phyloP scores from a whole-genome alignment of 495 filamentous ascomycete genomes.

The Podospora sp. region DNA sequence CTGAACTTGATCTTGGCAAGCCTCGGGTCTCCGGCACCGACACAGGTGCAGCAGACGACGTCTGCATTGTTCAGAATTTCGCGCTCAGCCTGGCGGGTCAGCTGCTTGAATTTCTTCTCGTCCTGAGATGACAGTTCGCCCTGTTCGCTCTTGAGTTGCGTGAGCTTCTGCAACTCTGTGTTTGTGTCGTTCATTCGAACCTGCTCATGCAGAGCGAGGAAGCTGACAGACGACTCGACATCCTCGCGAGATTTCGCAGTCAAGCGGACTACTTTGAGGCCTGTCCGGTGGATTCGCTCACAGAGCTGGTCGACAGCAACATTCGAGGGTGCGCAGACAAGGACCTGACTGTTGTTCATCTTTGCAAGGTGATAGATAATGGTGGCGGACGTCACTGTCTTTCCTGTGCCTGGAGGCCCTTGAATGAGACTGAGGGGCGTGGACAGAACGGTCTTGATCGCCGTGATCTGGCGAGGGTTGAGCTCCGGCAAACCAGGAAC shows the following conservation, averaged over 20 bases:
- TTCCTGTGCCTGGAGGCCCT: conserved; percentile 94
- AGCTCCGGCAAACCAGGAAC: conserved; percentile 94
- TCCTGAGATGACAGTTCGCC: conserved; percentile 95
- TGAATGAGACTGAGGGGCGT: conserved; percentile 95
- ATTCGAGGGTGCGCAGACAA: conserved; percentile 98
- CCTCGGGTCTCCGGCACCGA: conserved; percentile 94
- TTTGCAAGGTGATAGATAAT: conserved; percentile 98
- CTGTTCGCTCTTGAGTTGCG: conserved; percentile 85
- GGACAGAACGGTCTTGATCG: conserved; percentile 92
- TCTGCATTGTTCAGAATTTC: conserved; percentile 96
- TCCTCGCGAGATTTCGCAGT: conserved; percentile 98
- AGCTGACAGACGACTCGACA: conserved; percentile 94
- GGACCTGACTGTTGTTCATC: conserved; percentile 89
- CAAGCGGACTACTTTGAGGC: conserved; percentile 94
- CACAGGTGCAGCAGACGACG: conserved; percentile 98
- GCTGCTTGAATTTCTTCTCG: conserved; percentile 96
- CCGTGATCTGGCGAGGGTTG: conserved; percentile 93
- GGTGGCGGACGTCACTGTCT: conserved; percentile 98
- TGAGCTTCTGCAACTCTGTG: conserved; percentile 86
- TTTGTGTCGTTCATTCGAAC: conserved; percentile 97
- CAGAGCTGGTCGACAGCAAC: conserved; percentile 98
- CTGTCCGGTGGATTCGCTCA: conserved; percentile 93
- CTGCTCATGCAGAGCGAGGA: conserved; percentile 93
- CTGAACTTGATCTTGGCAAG: conserved; percentile 96
- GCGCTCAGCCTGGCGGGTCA: conserved; percentile 90